Evolutionary conservation across 805 yeast genomes (phyloP).

Genomic region (Ogataea degrootiae): DNA sequence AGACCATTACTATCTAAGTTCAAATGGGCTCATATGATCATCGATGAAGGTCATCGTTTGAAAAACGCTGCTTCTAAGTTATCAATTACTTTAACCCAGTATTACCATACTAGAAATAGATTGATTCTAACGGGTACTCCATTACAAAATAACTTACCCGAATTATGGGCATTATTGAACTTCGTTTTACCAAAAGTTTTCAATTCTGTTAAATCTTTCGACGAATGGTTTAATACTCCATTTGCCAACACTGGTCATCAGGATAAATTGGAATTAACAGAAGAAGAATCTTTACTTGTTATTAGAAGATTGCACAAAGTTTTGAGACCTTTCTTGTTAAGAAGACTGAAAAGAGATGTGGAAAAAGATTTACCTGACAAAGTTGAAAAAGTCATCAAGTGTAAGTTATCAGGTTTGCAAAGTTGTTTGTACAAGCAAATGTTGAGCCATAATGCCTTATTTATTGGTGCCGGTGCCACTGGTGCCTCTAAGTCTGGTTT

Average conservation of each 20-base stretch:
- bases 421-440: constrained; percentile 68
- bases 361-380: constrained; percentile 84
- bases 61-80: constrained; percentile 73
- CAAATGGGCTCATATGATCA: constrained; percentile 81
- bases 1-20: constrained; percentile 64
- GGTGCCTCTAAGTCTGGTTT: constrained; percentile 62
- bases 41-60: constrained; percentile 90
- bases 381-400: constrained; percentile 76
- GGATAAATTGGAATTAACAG: constrained; percentile 74
- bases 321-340: constrained; percentile 73
- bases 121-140: constrained; percentile 87
- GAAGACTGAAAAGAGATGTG: constrained; percentile 83
- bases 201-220: constrained; percentile 80
- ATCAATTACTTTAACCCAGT: constrained; percentile 64
- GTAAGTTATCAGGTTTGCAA: constrained; percentile 73
- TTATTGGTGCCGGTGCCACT: constrained; percentile 55
- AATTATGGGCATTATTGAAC: constrained; percentile 78
- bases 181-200: constrained; percentile 80
- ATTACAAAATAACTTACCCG: constrained; percentile 78
- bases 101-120: constrained; percentile 71
- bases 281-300: constrained; percentile 79
- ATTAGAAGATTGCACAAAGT: constrained; percentile 85
- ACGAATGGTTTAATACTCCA: constrained; percentile 88
- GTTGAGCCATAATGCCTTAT: constrained; percentile 65
- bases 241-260: constrained; percentile 81